These are phyloP conservation scores for Peronosclerospora sorghi DNA, from an alignment of 352 stramenopile species.

Conservation along the genomic window DNA sequence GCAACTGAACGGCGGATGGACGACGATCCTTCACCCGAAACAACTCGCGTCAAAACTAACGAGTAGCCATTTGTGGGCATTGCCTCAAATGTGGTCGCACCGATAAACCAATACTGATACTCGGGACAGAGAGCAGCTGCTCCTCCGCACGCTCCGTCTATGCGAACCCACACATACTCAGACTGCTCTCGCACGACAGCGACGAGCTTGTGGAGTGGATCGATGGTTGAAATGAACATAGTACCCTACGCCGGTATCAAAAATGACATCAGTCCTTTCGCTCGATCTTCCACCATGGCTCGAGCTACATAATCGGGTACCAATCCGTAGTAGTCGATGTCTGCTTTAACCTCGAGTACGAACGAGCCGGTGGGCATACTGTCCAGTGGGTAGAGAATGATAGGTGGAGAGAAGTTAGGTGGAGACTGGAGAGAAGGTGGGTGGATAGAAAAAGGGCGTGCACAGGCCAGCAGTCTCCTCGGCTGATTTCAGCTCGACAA, in stretches of 20 bases:
- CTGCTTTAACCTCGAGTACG: constrained; percentile 28
- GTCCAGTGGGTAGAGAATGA: no score
- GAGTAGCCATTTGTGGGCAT: constrained; percentile 71
- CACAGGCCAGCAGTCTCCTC: no score
- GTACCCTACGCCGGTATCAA: constrained; percentile 52
- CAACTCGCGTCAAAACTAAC: constrained; percentile 55
- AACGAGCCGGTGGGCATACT: no score
- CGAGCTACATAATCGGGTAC: constrained; percentile 31
- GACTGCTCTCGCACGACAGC: constrained; percentile 27
- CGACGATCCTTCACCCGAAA: constrained; percentile 51
- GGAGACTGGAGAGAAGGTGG: no score
- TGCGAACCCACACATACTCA: constrained; percentile 44
- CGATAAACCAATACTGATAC: constrained; percentile 40
- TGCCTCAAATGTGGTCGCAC: constrained; percentile 57
- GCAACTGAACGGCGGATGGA: constrained; percentile 39
- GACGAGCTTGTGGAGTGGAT: constrained; percentile 32
- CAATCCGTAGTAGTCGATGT: constrained; percentile 41
- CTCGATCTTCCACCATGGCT: constrained; percentile 42
- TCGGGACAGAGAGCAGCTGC: constrained; percentile 42
- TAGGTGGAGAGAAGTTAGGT: no score
- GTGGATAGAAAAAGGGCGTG: no score
- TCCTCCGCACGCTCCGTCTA: constrained; percentile 56
- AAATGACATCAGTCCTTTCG: constrained; percentile 41
- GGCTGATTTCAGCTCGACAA: no score
- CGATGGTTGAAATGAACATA: constrained; percentile 50